Evolutionary conservation across 2,329 filamentous ascomycete species (phyloP).

Genomic region (Talaromyces sp.): DNA sequence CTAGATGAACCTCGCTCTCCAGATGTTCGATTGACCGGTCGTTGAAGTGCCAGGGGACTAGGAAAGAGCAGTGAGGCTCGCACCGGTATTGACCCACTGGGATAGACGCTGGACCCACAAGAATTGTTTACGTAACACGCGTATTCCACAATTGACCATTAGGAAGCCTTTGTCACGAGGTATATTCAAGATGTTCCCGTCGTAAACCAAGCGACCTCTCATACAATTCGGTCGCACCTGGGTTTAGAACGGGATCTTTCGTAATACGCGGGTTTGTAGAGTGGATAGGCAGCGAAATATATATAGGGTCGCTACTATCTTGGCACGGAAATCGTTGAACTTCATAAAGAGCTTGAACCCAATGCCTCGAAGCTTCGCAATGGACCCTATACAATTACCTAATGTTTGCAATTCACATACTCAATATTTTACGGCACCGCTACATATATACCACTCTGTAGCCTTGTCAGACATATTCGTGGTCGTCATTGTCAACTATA

Average conservation of each 20-base stretch:
- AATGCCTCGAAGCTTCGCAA: neutral
- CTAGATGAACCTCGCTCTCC: neutral
- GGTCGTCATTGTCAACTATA: neutral
- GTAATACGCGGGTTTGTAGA: neutral
- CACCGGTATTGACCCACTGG: neutral
- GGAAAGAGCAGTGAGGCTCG: neutral
- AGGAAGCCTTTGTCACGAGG: neutral
- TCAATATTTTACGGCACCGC: neutral
- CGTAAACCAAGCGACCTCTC: neutral
- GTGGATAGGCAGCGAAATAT: neutral
- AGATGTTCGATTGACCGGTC: no score
- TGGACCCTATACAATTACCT: neutral
- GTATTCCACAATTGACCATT: neutral
- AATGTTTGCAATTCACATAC: neutral
- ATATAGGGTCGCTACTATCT: neutral
- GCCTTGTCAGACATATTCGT: neutral
- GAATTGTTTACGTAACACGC: conserved; percentile 10
- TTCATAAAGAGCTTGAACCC: neutral
- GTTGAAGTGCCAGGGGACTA: neutral
- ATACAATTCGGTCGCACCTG: neutral
- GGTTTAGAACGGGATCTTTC: neutral
- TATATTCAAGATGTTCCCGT: neutral
- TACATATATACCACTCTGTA: neutral
- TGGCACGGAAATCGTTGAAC: neutral
- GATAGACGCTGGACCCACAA: neutral